Evolutionary conservation across 805 yeast species (phyloP).

Genomic region (Sungouiella thailandica): DNA sequence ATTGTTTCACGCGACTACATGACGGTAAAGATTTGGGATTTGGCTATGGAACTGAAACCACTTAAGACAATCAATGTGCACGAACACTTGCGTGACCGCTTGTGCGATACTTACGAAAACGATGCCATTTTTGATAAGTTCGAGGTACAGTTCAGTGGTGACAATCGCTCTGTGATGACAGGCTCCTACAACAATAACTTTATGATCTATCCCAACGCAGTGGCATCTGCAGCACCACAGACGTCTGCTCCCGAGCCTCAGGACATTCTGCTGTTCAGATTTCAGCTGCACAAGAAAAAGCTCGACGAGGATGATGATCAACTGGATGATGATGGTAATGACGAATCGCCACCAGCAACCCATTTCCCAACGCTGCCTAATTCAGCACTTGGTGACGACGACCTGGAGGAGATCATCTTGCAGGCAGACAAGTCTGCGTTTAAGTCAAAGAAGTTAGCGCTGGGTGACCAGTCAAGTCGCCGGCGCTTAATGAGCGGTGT

Average conservation of each 20-base stretch:
- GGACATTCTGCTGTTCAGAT: constrained; percentile 6
- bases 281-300: constrained; percentile 6
- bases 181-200: constrained; percentile 97
- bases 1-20: constrained; percentile 96
- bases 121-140: constrained; percentile 98
- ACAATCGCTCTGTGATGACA: constrained; percentile 87
- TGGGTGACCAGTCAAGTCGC: constrained; percentile 37
- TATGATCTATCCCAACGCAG: constrained; percentile 90
- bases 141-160: constrained; percentile 94
- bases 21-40: constrained; percentile 98
- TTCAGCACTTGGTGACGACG: constrained; percentile 26
- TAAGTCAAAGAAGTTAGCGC: constrained; percentile 63
- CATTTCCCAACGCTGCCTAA: constrained; percentile 30
- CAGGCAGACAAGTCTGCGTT: constrained; percentile 98
- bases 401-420: constrained; percentile 61
- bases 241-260: constrained; percentile 1
- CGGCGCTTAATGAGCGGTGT: constrained; percentile 47
- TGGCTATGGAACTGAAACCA: constrained; percentile 94
- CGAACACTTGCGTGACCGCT: constrained; percentile 85
- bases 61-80: constrained; percentile 92
- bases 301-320: constrained; percentile 22
- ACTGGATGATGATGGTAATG: constrained; percentile 22
- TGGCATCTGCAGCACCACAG: constrained; percentile 20
- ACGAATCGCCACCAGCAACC: constrained; percentile 23
- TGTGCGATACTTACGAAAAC: constrained; percentile 96